A percentile compares a stretch with the other conserved stretches of the same genome.
These are phyloP conservation scores for Sporopachydermia lactativora DNA, from an alignment of 805 yeast genomes.

Conservation along the genomic window DNA sequence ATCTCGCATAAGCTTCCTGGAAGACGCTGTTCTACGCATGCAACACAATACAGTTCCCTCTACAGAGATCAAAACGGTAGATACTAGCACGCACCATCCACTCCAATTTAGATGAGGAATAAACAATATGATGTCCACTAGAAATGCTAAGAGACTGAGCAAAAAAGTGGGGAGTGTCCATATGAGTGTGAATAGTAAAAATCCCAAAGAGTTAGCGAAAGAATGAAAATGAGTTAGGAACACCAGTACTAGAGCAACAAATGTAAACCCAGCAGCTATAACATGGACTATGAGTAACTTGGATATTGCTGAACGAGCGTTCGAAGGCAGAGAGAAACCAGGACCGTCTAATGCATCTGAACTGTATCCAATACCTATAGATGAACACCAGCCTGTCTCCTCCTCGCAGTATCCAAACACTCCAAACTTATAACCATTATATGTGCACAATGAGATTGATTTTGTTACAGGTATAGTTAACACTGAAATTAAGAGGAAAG, in stretches of 20 bases:
- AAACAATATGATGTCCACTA: conserved; percentile 72
- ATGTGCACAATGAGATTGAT: conserved; percentile 33
- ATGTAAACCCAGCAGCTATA: conserved; percentile 41
- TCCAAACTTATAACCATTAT: conserved; percentile 40
- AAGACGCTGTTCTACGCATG: conserved; percentile 50
- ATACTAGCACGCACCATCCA: conserved; percentile 72
- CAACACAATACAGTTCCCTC: conserved; percentile 56
- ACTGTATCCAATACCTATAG: conserved; percentile 29
- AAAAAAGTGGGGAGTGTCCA: conserved; percentile 58
- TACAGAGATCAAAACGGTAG: conserved; percentile 51
- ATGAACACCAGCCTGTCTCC: conserved; percentile 23
- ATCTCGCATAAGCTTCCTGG: conserved; percentile 12
- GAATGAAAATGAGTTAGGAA: conserved; percentile 25
- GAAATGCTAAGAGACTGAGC: conserved; percentile 54
- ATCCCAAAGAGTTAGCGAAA: conserved; percentile 24
- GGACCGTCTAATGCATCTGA: conserved; percentile 18
- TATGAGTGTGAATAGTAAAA: conserved; percentile 36
- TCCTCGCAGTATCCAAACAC: conserved; percentile 52
- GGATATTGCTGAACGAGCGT: conserved; percentile 44
- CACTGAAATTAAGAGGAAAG: conserved; percentile 44
- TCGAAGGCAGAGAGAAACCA: conserved; percentile 40
- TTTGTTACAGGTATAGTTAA: conserved; percentile 46
- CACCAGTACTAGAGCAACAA: conserved; percentile 28
- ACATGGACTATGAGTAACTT: conserved; percentile 54
- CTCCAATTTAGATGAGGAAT: conserved; percentile 63